Base-by-base conservation (phyloP, 2,329 filamentous ascomycete genomes). In the Pyrenophora teres region DNA sequence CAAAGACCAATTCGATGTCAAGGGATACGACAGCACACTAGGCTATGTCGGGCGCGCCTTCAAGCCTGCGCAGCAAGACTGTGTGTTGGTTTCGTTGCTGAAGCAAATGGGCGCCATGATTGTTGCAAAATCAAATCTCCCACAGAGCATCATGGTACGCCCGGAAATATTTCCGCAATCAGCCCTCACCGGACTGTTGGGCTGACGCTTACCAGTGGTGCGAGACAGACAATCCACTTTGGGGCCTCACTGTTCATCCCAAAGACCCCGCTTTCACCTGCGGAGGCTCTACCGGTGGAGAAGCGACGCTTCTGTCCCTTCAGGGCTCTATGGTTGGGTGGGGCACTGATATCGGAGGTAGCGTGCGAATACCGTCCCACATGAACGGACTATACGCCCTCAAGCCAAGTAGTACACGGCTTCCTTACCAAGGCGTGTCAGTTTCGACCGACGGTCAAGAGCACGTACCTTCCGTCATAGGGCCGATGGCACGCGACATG, bases 371-470 rank as follows among this genome's bases (percentile, higher is more conserved):
- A 25, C 84, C 84, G 3, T 77, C 82, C n/a, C 82, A 77, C 1
- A 85, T 84, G 72, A 83, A 84, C 50, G 81, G 79, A 2, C 61
- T 86, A 0, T 86, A 80, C 62, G 82, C 81, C 1, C 62, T 86
- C 15, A 77, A 82, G 27, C 83, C 84, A 2, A 73, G 70, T 51
- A 85, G 80, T 56, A 75, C 76, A 2, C 77, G 84, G 5, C 64
- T 86, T 0, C 83, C 85, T 0, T 87, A 87, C 43, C 64, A 77
- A 10, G 83, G 83, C 0, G 81, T 84, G 0, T 76, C 82, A 0
- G 84, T 87, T 0, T 85, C 83, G 0, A 86, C 81, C 0, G 83
- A 86, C 35, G 83, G 85, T 2, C 84, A 87, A 60, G 82, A 86
- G 49, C 83, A 87, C 66, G 81, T 87, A 0, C 84, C 84, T 1